Conservation (phyloP, 805 yeast genomes). For the Suhomyces vadensis region DNA sequence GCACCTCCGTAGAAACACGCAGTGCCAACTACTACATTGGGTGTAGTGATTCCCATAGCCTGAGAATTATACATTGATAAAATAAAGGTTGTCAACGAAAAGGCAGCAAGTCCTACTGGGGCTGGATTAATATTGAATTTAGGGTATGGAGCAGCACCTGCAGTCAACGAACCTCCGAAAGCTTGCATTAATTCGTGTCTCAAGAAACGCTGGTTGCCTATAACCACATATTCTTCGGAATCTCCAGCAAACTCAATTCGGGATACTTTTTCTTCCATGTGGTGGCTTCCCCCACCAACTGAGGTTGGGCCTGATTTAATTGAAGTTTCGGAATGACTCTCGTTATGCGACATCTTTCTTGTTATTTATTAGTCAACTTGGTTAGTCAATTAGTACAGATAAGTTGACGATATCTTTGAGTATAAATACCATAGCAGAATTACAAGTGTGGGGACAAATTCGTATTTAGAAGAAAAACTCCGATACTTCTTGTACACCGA, state of each 20-base stretch:
- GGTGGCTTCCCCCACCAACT: background rate
- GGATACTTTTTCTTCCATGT: background rate
- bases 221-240: conserved; percentile 31
- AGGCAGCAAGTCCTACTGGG: conserved; percentile 72
- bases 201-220: conserved; percentile 32
- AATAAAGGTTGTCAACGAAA: conserved; percentile 68
- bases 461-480: too few species aligned
- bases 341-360: background rate
- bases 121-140: conserved; percentile 59
- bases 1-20: conserved; percentile 73
- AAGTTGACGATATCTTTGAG: too few species aligned
- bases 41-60: conserved; percentile 63
- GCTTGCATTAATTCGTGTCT: conserved; percentile 35
- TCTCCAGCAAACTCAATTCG: conserved; percentile 23
- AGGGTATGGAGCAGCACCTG: conserved; percentile 24
- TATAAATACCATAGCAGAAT: too few species aligned
- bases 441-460: too few species aligned
- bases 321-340: conserved; percentile 3
- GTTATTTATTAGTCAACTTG: too few species aligned
- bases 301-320: conserved; percentile 1
- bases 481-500: too few species aligned
- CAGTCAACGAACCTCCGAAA: conserved; percentile 28
- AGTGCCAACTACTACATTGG: conserved; percentile 60
- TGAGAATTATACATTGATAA: conserved; percentile 61
- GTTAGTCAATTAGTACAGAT: too few species aligned